These are phyloP conservation scores for Volvox carteri DNA, from an alignment of 163 green algal genomes.

Conservation along the genomic window DNA sequence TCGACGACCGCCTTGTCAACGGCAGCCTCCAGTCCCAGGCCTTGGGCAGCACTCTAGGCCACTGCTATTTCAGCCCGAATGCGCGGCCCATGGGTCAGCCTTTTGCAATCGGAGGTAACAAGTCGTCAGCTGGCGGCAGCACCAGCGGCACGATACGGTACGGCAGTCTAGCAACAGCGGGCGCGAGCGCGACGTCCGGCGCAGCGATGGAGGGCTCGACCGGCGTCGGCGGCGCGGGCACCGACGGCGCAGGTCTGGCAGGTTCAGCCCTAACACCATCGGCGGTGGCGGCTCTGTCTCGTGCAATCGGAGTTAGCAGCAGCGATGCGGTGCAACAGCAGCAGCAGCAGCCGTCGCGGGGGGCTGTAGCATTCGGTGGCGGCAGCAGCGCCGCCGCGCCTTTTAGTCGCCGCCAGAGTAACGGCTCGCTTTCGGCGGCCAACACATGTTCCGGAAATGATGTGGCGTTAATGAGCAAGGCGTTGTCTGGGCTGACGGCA, in stretches of 20 bases:
- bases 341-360: neutral
- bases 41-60: neutral
- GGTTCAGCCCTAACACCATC: neutral
- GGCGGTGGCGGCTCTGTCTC: neutral
- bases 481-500: neutral
- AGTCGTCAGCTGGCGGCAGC: neutral
- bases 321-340: neutral
- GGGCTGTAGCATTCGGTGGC: neutral
- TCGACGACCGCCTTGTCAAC: neutral
- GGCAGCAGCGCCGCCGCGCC: no score
- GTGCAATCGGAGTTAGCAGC: slow-evolving; percentile 2
- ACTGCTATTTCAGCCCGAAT: neutral
- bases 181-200: neutral
- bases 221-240: neutral
- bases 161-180: neutral
- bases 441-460: slow-evolving; percentile 12
- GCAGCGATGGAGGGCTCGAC: neutral
- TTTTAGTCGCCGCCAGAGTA: slow-evolving; percentile 18
- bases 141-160: neutral
- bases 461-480: slow-evolving; percentile 24
- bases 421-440: neutral
- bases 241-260: neutral
- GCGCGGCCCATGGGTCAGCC: slow-evolving; percentile 2
- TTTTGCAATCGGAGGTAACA: neutral
- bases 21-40: slow-evolving; percentile 10